Percentiles rank a stretch among this genome's conserved stretches.
These are phyloP conservation scores for Cubamyces sp. DNA, from an alignment of 768 basidiomycete species.

Conservation along the genomic window DNA sequence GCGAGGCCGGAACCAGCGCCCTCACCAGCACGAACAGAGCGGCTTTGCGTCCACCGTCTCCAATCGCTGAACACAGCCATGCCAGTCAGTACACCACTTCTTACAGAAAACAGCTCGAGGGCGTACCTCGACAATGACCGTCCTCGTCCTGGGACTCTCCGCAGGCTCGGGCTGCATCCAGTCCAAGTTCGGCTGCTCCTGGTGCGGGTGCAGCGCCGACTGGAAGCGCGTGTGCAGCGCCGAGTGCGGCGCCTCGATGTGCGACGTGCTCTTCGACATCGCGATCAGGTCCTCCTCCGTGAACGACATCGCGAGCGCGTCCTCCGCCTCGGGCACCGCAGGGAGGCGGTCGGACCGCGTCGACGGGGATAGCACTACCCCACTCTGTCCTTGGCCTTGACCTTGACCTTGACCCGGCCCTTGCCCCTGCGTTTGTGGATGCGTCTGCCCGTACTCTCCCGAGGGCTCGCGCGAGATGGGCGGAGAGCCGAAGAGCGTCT, in stretches of 20 bases:
- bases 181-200: constrained; percentile 42
- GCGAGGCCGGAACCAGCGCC: background rate
- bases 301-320: constrained; percentile 49
- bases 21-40: constrained; percentile 63
- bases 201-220: constrained; percentile 34
- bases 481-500: constrained; percentile 19
- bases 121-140: constrained; percentile 74
- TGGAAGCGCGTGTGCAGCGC: constrained; percentile 41
- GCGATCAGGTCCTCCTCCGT: constrained; percentile 72
- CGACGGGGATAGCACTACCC: constrained; percentile 46
- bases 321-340: constrained; percentile 54
- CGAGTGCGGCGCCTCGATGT: constrained; percentile 57
- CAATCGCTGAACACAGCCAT: constrained; percentile 54
- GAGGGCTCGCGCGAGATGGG: constrained; percentile 9
- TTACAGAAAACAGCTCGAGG: constrained; percentile 5
- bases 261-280: constrained; percentile 78
- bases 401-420: no score
- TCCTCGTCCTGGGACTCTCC: constrained; percentile 52
- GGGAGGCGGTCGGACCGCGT: constrained; percentile 55
- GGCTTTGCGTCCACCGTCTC: constrained; percentile 73
- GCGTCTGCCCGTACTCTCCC: constrained; percentile 5
- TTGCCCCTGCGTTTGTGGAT: no score
- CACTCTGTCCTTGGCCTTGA: no score
- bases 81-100: constrained; percentile 5
- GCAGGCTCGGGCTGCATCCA: constrained; percentile 48